Percentiles rank a stretch among this genome's conserved stretches.
Evolutionary conservation across 345 rosid species (phyloP).

Genomic region (Eutrema heterophyllum): DNA sequence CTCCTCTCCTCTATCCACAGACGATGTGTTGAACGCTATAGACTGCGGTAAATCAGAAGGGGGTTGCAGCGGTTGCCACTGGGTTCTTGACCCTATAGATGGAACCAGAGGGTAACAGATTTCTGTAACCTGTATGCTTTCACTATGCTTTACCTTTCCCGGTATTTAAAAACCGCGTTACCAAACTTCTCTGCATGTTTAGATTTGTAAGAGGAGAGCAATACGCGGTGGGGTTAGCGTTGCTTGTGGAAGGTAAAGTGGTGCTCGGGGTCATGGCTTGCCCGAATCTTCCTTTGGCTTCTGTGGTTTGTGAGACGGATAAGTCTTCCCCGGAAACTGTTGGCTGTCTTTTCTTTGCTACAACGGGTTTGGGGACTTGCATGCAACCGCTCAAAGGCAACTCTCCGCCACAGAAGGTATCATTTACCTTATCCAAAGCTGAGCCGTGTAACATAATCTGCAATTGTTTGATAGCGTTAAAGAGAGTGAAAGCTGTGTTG

Average conservation of each 20-base stretch:
- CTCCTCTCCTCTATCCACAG: constrained; percentile 40
- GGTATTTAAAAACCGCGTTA: background rate
- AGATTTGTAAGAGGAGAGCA: constrained; percentile 95
- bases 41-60: constrained; percentile 87
- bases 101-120: constrained; percentile 86
- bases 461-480: background rate
- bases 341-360: constrained; percentile 85
- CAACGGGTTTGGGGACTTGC: constrained; percentile 65
- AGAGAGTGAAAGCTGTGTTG: constrained; percentile 7
- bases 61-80: constrained; percentile 73
- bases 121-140: background rate
- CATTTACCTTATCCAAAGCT: constrained; percentile 10
- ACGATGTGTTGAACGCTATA: constrained; percentile 69
- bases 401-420: constrained; percentile 56
- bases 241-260: constrained; percentile 88
- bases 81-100: constrained; percentile 97
- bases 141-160: background rate
- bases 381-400: constrained; percentile 64
- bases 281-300: constrained; percentile 74
- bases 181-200: constrained; percentile 8
- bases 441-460: background rate
- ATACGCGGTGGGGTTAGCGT: constrained; percentile 84
- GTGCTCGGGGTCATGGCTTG: constrained; percentile 90
- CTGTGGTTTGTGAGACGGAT: constrained; percentile 31
- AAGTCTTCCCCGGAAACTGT: constrained; percentile 33